Conservation (phyloP, 2,329 filamentous ascomycete genomes). For the Pseudopyricularia javanii region DNA sequence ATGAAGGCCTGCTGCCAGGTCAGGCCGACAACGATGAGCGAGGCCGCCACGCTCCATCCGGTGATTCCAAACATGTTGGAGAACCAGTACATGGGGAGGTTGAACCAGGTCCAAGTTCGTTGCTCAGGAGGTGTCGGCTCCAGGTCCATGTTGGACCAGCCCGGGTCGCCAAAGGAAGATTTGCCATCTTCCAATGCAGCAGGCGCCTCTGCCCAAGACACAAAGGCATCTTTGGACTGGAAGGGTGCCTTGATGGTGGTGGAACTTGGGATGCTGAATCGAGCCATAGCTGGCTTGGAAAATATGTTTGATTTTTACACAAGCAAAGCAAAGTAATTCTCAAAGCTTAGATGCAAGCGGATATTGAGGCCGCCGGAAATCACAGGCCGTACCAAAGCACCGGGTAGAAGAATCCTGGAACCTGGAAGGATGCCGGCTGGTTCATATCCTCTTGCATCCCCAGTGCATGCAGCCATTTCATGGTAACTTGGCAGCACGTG, state of each 20-base stretch:
- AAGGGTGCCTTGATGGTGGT: slow-evolving; percentile 10
- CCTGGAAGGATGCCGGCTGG: neutral
- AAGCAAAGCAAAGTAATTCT: neutral
- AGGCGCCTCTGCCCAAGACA: slow-evolving; percentile 11
- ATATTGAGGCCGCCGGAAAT: no score
- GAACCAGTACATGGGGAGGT: slow-evolving; percentile 16
- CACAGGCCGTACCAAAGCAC: neutral
- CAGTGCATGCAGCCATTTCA: neutral
- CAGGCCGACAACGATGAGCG: slow-evolving; percentile 23
- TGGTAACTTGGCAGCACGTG: neutral
- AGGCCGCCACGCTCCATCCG: neutral
- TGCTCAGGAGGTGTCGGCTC: slow-evolving; percentile 15
- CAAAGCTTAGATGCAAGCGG: neutral
- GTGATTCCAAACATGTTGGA: slow-evolving; percentile 3
- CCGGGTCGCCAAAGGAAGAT: slow-evolving; percentile 9
- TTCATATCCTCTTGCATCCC: neutral
- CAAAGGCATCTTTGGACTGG: slow-evolving; percentile 11
- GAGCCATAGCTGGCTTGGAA: neutral
- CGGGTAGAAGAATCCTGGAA: neutral
- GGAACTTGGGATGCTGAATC: slow-evolving; percentile 2
- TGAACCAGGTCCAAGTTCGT: slow-evolving; percentile 19
- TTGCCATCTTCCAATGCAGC: slow-evolving; percentile 7
- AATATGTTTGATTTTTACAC: neutral
- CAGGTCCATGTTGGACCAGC: slow-evolving; percentile 18
- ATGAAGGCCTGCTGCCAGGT: slow-evolving; percentile 30